Conservation (phyloP, 2,329 filamentous ascomycete genomes). For the Penicillium hesseltinei region DNA sequence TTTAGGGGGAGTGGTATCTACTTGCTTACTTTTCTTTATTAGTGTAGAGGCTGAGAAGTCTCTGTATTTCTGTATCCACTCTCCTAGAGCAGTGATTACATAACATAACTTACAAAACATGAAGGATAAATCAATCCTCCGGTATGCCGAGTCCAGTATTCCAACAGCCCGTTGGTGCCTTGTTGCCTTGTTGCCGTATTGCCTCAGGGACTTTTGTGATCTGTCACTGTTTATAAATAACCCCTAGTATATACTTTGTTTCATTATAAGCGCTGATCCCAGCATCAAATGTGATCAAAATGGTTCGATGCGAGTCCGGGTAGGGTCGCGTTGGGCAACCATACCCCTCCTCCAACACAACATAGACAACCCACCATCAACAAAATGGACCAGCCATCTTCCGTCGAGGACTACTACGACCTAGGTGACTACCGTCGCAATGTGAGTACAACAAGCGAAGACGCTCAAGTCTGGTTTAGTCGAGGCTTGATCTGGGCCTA, state of each 20-base stretch:
- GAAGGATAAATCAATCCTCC: too few relatives aligned
- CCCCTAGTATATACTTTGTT: background rate
- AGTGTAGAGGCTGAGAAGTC: too few relatives aligned
- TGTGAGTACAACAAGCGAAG: conserved; percentile 28
- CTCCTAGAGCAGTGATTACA: too few relatives aligned
- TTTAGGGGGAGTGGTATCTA: too few relatives aligned
- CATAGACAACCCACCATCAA: conserved; percentile 1
- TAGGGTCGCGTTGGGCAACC: background rate
- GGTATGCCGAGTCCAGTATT: too few relatives aligned
- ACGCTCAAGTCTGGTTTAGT: conserved; percentile 41
- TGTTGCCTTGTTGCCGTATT: background rate
- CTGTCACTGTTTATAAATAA: background rate
- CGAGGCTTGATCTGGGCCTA: conserved; percentile 41
- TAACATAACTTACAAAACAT: too few relatives aligned
- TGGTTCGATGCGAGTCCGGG: background rate
- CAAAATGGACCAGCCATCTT: conserved; percentile 1
- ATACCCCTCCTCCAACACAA: conserved; percentile 4
- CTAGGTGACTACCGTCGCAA: conserved; percentile 38
- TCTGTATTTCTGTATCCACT: too few relatives aligned
- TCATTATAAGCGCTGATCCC: background rate
- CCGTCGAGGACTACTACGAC: conserved; percentile 32
- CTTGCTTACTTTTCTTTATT: too few relatives aligned
- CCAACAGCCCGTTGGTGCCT: too few relatives aligned
- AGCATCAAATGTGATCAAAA: background rate
- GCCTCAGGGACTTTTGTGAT: background rate